A percentile compares a stretch with the other conserved stretches of the same genome.
These are phyloP conservation scores for Aspergillus sclerotiicarbonarius DNA, from an alignment of 495 filamentous ascomycete species.

Conservation along the genomic window DNA sequence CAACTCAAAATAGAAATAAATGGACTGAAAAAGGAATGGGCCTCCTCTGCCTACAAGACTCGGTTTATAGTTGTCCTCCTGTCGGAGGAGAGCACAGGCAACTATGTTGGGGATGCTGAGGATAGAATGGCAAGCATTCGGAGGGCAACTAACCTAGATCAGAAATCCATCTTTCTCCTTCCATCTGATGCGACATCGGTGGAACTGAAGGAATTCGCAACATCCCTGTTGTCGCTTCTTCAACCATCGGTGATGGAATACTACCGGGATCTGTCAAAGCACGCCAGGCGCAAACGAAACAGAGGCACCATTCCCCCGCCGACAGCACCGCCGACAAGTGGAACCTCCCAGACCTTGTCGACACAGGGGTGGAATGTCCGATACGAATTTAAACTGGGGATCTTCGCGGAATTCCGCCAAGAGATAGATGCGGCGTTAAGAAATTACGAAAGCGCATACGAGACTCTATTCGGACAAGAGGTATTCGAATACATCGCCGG, in stretches of 20 bases:
- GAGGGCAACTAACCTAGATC: conserved; percentile 72
- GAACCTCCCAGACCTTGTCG: conserved; percentile 80
- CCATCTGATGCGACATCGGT: conserved; percentile 60
- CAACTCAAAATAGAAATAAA: conserved; percentile 87
- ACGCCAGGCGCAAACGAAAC: conserved; percentile 77
- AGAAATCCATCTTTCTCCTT: conserved; percentile 76
- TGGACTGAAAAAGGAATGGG: conserved; percentile 61
- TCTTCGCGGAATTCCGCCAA: conserved; percentile 86
- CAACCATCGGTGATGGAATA: conserved; percentile 71
- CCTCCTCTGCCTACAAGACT: conserved; percentile 67
- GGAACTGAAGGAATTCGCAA: conserved; percentile 62
- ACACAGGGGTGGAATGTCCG: conserved; percentile 84
- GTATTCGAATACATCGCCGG: conserved; percentile 82
- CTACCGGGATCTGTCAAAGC: conserved; percentile 87
- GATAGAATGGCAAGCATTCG: conserved; percentile 76
- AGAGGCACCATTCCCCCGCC: conserved; percentile 72
- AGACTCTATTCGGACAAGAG: conserved; percentile 72
- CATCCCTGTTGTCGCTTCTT: conserved; percentile 56
- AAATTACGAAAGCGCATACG: conserved; percentile 82
- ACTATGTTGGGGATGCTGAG: conserved; percentile 60
- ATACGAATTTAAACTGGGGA: conserved; percentile 87
- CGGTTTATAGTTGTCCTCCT: conserved; percentile 75
- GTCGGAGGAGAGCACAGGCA: conserved; percentile 60
- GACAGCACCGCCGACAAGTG: conserved; percentile 76
- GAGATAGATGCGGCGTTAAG: conserved; percentile 83